Evolutionary conservation across 805 yeast genomes (phyloP).

Genomic region (Starmerella stigmatis): DNA sequence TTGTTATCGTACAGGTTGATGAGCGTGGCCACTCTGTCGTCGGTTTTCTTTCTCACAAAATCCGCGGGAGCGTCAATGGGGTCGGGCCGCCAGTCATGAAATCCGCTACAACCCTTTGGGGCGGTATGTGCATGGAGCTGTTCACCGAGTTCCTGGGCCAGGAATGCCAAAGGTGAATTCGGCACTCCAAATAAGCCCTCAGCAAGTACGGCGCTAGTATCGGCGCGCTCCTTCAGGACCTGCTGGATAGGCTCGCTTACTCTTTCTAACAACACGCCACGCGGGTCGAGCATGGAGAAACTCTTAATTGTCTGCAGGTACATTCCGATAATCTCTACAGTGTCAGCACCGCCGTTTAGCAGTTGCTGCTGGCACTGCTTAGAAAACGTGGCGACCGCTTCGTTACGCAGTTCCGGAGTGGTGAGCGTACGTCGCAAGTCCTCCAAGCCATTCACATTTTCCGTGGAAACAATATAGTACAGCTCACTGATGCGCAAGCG

Average conservation of each 20-base stretch:
- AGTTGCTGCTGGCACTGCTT: constrained; percentile 37
- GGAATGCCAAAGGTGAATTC: constrained; percentile 38
- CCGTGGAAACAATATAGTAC: constrained; percentile 45
- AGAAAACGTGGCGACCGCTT: constrained; percentile 44
- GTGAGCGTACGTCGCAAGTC: constrained; percentile 49
- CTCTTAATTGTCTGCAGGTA: constrained; percentile 64
- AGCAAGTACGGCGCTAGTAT: constrained; percentile 60
- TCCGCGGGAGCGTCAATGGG: constrained; percentile 88
- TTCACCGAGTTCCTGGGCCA: constrained; percentile 42
- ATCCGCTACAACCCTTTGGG: constrained; percentile 36
- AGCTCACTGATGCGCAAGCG: constrained; percentile 48
- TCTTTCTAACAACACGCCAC: constrained; percentile 70
- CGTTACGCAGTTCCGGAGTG: constrained; percentile 41
- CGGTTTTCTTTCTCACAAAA: constrained; percentile 46
- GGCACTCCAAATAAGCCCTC: constrained; percentile 50
- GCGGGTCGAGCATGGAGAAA: constrained; percentile 69
- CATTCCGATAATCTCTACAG: constrained; percentile 56
- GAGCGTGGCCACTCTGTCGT: constrained; percentile 61
- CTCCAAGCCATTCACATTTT: constrained; percentile 44
- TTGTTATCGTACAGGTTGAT: constrained; percentile 64
- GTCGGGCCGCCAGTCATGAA: constrained; percentile 63
- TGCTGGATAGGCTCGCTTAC: constrained; percentile 67
- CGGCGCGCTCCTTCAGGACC: constrained; percentile 61
- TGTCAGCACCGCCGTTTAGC: constrained; percentile 72
- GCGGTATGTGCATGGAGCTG: constrained; percentile 8